Evolutionary conservation across 2,329 filamentous ascomycete species (phyloP), one percentile per base, ranked within the genome.

Genomic region (Hypoxylon sp.): DNA sequence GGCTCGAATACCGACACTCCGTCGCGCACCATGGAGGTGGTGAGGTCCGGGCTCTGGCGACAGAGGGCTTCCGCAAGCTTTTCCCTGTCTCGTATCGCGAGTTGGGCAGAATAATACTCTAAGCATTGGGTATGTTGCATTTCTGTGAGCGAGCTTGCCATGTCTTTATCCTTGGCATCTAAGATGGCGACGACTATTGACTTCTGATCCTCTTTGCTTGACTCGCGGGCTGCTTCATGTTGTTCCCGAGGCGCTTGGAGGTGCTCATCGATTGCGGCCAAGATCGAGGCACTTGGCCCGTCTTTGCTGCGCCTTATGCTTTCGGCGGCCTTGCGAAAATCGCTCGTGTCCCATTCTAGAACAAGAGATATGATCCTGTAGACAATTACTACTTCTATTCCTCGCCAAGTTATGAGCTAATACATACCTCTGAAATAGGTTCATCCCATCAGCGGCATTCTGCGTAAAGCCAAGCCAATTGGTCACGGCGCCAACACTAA

Each of bases 381-480:
- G 11, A 4, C 6, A 17, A 68, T 70, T 64, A 73, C 49, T 7
- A 17, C 11, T 1, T 20, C 3, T 50, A 10, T 3, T 28, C 17
- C 1, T 28, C 17, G 1, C 17, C 24, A 7, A 20, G 20, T 37
- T 10, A 28, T 15, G 7, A 17, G 13, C 8, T 24, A 2, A 4
- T 15, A 53, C 69, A 52, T 68, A 82, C 81, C 79, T 79, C 76
- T 94, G 91, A 68, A 95, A 76, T 7, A 94, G 75, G 73, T 94
- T 95, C 90, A 92, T 92, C 48, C 91, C 91, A 68, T 93, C 90
- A 65, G 92, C 87, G 0, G 89, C 85, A 48, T 87, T 87, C 48
- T 86, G 85, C 0, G 89, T 93, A 39, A 92, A 75, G 0, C 92
- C 91, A 10, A 94, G 84, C 89, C 90, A 94, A 74, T 93, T 94